Conservation (phyloP, 371 early-diverging fungal species). For the Fennellomyces sp. region DNA sequence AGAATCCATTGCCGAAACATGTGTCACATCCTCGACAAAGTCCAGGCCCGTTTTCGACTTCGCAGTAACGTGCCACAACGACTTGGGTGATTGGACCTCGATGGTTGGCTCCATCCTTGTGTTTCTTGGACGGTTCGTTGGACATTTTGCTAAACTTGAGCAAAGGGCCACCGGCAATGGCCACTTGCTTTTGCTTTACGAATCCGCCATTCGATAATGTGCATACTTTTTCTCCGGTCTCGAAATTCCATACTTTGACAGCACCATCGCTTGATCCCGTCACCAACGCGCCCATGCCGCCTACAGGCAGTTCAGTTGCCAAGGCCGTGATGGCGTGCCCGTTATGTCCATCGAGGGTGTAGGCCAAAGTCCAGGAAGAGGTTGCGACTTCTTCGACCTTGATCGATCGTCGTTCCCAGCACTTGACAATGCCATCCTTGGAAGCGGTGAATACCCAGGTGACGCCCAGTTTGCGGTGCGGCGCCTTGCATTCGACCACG, state of each 20-base stretch:
- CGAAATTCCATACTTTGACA: constrained; percentile 78
- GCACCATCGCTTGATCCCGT: constrained; percentile 82
- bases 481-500: constrained; percentile 25
- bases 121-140: neutral
- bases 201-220: constrained; percentile 31
- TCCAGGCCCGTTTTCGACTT: constrained; percentile 28
- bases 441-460: constrained; percentile 33
- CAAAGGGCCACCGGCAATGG: constrained; percentile 17
- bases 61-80: constrained; percentile 29
- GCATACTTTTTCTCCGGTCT: constrained; percentile 59
- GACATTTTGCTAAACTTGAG: constrained; percentile 21
- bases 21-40: constrained; percentile 32
- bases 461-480: constrained; percentile 22
- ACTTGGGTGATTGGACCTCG: constrained; percentile 33
- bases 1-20: constrained; percentile 37
- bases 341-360: constrained; percentile 24
- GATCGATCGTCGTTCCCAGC: constrained; percentile 34
- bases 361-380: constrained; percentile 28
- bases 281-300: constrained; percentile 45
- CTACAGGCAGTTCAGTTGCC: constrained; percentile 28
- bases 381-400: constrained; percentile 3
- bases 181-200: constrained; percentile 12
- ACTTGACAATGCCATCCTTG: constrained; percentile 37
- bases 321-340: constrained; percentile 26
- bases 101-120: constrained; percentile 24